phyloP scores from a whole-genome alignment of 768 basidiomycete species.

The Dacryopinax primogenitus region DNA sequence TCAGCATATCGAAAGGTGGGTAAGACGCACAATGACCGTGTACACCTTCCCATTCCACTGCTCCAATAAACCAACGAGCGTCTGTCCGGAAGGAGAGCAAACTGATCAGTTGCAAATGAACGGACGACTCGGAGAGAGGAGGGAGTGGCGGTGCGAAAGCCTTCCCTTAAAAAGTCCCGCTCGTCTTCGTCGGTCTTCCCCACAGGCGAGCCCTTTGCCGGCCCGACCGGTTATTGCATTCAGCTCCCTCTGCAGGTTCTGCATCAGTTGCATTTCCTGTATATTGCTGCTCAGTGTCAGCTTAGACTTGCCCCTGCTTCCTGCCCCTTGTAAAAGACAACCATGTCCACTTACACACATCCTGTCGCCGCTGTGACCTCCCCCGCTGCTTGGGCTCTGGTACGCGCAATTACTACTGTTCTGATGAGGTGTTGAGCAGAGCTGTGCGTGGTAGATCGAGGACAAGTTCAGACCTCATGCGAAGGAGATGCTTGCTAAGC shows the following conservation, averaged over 20 bases:
- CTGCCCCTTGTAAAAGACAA: background rate
- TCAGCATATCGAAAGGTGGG: background rate
- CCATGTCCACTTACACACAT: conserved; percentile 35
- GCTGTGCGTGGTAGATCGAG: conserved; percentile 44
- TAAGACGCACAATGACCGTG: background rate
- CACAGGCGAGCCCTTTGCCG: too few species aligned
- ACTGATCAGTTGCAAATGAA: too few species aligned
- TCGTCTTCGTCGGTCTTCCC: too few species aligned
- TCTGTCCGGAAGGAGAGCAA: too few species aligned
- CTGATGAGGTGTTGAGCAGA: background rate
- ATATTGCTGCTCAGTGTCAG: too few species aligned
- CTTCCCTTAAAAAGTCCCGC: too few species aligned
- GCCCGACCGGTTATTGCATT: too few species aligned
- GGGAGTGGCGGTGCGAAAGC: too few species aligned
- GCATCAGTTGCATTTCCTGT: too few species aligned
- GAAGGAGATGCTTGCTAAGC: conserved; percentile 70
- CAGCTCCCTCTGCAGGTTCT: too few species aligned
- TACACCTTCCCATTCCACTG: background rate
- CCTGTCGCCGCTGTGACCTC: conserved; percentile 68
- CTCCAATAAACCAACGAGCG: too few species aligned
- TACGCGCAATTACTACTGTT: conserved; percentile 27
- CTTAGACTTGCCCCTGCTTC: background rate
- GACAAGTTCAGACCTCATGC: conserved; percentile 86
- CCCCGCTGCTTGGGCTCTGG: conserved; percentile 77
- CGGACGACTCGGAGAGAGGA: too few species aligned